A percentile compares a stretch with the other conserved stretches of the same genome.
These are phyloP conservation scores for Trametes gibbosa DNA, from an alignment of 768 basidiomycete species.

Conservation along the genomic window DNA sequence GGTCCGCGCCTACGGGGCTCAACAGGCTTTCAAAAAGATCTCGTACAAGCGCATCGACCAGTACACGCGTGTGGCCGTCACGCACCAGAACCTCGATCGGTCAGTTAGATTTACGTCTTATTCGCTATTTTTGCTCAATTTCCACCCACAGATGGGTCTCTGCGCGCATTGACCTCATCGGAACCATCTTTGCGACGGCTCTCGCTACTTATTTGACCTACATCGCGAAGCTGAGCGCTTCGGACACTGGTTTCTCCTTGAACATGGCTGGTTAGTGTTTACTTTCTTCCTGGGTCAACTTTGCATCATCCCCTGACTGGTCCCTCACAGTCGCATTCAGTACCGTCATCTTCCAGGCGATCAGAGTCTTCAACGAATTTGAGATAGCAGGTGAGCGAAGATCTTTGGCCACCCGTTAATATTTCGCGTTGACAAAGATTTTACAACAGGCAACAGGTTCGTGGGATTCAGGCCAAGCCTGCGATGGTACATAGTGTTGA, in stretches of 20 bases:
- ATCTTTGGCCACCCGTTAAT: constrained; percentile 1
- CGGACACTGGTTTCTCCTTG: constrained; percentile 52
- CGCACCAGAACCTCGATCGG: constrained; percentile 43
- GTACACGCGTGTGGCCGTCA: constrained; percentile 44
- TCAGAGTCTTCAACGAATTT: constrained; percentile 39
- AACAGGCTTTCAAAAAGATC: constrained; percentile 44
- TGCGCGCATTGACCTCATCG: constrained; percentile 52
- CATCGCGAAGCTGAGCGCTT: constrained; percentile 32
- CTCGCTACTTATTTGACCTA: constrained; percentile 59
- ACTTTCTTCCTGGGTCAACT: background rate
- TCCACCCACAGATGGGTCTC: background rate
- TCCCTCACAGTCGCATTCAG: constrained; percentile 51
- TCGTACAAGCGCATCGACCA: constrained; percentile 52
- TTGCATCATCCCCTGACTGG: constrained; percentile 32
- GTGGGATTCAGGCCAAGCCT: background rate
- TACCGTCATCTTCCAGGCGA: constrained; percentile 46
- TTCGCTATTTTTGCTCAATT: background rate
- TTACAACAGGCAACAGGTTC: background rate
- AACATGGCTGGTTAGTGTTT: constrained; percentile 44
- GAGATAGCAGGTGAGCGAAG: constrained; percentile 37
- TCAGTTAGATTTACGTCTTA: background rate
- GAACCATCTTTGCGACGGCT: constrained; percentile 50
- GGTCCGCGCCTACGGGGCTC: constrained; percentile 65
- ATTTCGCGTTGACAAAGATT: constrained; percentile 22
- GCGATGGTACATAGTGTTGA: too few species aligned